Conservation (phyloP, 345 rosid genomes). For the Trapa incisa region DNA sequence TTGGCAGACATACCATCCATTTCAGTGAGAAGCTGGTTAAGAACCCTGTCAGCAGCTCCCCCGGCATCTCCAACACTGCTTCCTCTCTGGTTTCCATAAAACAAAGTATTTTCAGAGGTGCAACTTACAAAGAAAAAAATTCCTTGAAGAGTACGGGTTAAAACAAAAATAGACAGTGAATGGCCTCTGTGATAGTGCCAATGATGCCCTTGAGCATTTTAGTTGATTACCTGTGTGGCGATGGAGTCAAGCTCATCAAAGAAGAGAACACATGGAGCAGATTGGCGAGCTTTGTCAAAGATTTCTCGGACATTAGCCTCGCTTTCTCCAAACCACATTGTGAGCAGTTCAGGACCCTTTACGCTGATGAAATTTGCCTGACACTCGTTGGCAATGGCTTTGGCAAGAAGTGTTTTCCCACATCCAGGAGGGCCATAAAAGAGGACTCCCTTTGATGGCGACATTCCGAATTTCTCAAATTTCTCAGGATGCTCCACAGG, state of each 20-base stretch:
- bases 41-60: conserved; percentile 94
- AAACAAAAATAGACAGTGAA: too few species aligned
- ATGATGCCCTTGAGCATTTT: not conserved
- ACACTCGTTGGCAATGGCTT: conserved; percentile 93
- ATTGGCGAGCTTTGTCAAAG: conserved; percentile 88
- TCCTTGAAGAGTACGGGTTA: not conserved
- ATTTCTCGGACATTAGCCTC: conserved; percentile 96
- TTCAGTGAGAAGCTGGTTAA: conserved; percentile 92
- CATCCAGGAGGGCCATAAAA: conserved; percentile 98
- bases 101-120: not conserved
- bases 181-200: not conserved
- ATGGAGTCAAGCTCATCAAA: conserved; percentile 95
- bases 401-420: conserved; percentile 89
- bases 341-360: conserved; percentile 93
- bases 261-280: conserved; percentile 95
- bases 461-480: conserved; percentile 94
- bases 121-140: not conserved
- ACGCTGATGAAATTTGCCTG: conserved; percentile 94
- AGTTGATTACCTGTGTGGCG: conserved; percentile 61
- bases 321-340: conserved; percentile 98
- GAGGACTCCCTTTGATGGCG: conserved; percentile 92
- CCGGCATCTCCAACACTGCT: conserved; percentile 90
- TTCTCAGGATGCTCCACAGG: conserved; percentile 99
- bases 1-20: conserved; percentile 99
- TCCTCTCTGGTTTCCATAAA: conserved; percentile 50